Conservation (phyloP, 139 green algal species). For the Monoraphidium neglectum region DNA sequence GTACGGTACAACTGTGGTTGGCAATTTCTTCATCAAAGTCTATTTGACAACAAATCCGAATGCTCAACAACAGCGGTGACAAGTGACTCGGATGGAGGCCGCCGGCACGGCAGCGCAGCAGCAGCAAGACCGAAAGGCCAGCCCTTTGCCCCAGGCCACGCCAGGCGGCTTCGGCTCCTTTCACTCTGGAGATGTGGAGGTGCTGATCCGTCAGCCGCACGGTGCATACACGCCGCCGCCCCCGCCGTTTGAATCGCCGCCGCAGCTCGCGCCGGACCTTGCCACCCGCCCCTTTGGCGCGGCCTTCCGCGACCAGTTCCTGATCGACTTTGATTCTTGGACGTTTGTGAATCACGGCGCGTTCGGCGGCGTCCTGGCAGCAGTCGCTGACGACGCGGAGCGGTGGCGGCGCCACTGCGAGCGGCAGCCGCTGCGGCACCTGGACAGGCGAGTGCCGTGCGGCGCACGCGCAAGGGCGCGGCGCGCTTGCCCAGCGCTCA, state of each 20-base stretch:
- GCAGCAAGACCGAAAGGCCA: no score
- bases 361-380: conserved; percentile 53
- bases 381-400: conserved; percentile 43
- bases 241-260: conserved; percentile 5
- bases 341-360: conserved; percentile 74
- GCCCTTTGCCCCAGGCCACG: no score
- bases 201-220: conserved; percentile 34
- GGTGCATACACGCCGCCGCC: conserved; percentile 20
- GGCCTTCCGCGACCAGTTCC: conserved; percentile 37
- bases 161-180: conserved; percentile 56
- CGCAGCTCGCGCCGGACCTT: not conserved
- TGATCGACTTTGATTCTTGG: conserved; percentile 61
- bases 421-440: conserved; percentile 61
- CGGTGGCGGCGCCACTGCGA: conserved; percentile 66
- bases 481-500: no score
- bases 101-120: no score
- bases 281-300: not conserved
- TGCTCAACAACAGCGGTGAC: no score
- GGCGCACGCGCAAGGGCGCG: not conserved
- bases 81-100: no score
- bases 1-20: no score
- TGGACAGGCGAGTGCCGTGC: conserved; percentile 41
- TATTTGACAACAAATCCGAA: no score
- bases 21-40: no score
- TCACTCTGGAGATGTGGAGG: conserved; percentile 51